A percentile compares a stretch with the other conserved stretches of the same genome.
phyloP scores from a whole-genome alignment of 2,329 filamentous ascomycete species.

The Chrysosporium keratinophilum region DNA sequence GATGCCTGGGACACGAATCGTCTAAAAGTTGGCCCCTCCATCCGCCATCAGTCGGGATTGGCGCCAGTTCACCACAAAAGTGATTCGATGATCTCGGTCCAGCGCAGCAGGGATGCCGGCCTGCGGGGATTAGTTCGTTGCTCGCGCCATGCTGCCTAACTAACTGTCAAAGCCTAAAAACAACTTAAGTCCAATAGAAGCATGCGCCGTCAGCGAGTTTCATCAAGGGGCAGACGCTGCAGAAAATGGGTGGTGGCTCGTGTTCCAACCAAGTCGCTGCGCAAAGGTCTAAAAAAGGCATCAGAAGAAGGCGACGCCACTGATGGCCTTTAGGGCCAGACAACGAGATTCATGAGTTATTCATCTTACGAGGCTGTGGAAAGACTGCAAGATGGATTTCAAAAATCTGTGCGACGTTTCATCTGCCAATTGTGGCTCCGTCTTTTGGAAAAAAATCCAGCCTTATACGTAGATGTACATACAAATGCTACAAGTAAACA shows the following conservation, averaged over 20 bases:
- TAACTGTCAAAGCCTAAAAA: conserved; percentile 3
- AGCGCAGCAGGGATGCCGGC: not conserved
- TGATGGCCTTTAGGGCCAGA: not conserved
- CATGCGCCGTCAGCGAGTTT: not conserved
- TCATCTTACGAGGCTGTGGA: not conserved
- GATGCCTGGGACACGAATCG: not conserved
- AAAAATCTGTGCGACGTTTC: not conserved
- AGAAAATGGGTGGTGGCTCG: not conserved
- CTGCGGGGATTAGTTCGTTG: not conserved
- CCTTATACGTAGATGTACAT: not conserved
- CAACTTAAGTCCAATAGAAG: not conserved
- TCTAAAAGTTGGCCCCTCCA: conserved; percentile 1
- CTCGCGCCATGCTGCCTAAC: conserved; percentile 3
- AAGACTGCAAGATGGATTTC: not conserved
- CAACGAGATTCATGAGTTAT: not conserved
- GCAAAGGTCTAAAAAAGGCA: not conserved
- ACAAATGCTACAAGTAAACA: not conserved
- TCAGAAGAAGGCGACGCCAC: not conserved
- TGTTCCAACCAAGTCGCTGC: no score
- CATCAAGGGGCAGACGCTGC: not conserved
- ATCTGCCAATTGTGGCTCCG: not conserved
- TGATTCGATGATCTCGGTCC: conserved; percentile 1
- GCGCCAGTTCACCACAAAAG: not conserved
- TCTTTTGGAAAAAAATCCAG: not conserved
- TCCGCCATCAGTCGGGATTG: not conserved